These are phyloP conservation scores for Chrysophaeum taylorii DNA, from an alignment of 352 stramenopile species.

Conservation along the genomic window DNA sequence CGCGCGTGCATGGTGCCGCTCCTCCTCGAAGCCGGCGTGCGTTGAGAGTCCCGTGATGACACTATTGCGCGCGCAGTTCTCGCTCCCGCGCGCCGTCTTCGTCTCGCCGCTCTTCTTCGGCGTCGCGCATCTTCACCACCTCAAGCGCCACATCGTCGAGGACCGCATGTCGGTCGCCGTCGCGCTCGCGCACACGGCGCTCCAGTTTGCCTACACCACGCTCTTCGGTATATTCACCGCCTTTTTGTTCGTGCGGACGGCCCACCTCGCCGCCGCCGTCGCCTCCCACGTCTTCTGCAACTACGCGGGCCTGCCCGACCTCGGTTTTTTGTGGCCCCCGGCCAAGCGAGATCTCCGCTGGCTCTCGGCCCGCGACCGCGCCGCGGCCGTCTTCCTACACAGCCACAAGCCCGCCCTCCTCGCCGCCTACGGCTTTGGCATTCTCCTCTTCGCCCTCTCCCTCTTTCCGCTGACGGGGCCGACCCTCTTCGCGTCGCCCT, in stretches of 20 bases:
- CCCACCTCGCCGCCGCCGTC: conserved; percentile 72
- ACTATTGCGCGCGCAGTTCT: too few relatives aligned
- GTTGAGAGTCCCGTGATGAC: too few relatives aligned
- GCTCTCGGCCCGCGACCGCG: conserved; percentile 47
- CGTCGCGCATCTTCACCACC: conserved; percentile 56
- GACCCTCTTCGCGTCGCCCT: too few relatives aligned
- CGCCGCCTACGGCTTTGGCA: conserved; percentile 61
- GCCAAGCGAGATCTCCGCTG: conserved; percentile 41
- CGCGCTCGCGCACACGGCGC: conserved; percentile 39
- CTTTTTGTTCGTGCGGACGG: conserved; percentile 78
- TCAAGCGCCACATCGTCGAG: conserved; percentile 22
- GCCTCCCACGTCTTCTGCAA: conserved; percentile 86
- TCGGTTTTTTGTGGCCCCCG: conserved; percentile 59
- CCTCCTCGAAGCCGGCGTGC: conserved; percentile 62
- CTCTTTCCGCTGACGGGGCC: conserved; percentile 62
- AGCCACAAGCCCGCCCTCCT: conserved; percentile 48
- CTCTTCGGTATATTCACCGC: conserved; percentile 87
- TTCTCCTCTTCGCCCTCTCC: conserved; percentile 58
- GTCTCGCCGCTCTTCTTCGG: conserved; percentile 84
- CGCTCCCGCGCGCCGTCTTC: conserved; percentile 63
- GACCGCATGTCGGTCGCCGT: conserved; percentile 20
- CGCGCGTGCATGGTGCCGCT: conserved; percentile 79
- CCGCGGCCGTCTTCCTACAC: conserved; percentile 30
- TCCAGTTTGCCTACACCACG: conserved; percentile 88
- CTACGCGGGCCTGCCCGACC: conserved; percentile 79